Base-by-base conservation (phyloP, 75 land plant genomes). In the Larix kaempferi region DNA sequence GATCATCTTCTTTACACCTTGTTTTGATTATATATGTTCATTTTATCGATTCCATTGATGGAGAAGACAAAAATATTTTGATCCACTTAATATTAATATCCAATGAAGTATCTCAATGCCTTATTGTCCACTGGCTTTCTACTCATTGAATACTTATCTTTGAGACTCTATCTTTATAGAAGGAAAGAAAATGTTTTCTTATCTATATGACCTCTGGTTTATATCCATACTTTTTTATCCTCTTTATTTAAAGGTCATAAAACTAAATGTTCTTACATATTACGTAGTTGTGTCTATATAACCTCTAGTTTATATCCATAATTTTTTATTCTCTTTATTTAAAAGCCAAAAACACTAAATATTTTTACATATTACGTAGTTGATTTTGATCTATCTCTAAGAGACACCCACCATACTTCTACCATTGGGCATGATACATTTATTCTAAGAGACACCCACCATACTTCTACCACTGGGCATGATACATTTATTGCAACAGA, bases 111-210 rank as follows among this genome's bases (percentile, higher is more conserved):
- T 85, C 84, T n/a, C 93, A 86, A 37, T 80, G 73, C 57, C 77
- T 92, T 56, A 82, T 89, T 7, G 81, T 92, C 41, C 89, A 93
- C 4, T 64, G 94, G 56, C 89, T 94, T 22, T 84, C 90, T 1
- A 80, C 94, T 6, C 99, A 96, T 77, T 96, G 99, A 98, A 74
- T 96, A 57, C 80, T 96, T n/a, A 98, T 93, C 52, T 80, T 89
- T 4, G 87, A 81, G 5, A 81, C 49, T 55, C 82, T 76, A 67
- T 73, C 0, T 6, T 78, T 64, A 15, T 78, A n/a, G 75, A 81
- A 49, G 78, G 81, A 77, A 41, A 87, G 77, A 44, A 81, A 72
- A 62, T 78, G 78, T 19, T 17, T 54, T 7, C 55, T 92, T 57
- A 71, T 81, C 33, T 76, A 80, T 22, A 71, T 90, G 77, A 86